Evolutionary conservation across 148 eudicot species (phyloP).

Genomic region (Camellia granthamiana): DNA sequence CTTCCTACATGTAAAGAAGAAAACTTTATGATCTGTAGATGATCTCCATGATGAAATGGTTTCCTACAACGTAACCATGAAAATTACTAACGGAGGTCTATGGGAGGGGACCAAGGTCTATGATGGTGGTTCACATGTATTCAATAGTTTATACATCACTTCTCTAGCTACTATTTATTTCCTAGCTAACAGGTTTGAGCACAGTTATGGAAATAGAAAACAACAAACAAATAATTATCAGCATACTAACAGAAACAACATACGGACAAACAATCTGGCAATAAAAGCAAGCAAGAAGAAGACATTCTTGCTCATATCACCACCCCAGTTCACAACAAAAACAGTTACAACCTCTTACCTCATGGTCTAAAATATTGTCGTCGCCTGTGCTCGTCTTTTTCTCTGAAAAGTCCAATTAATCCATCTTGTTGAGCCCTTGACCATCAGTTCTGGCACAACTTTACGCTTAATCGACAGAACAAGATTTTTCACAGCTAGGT

Average conservation of each 20-base stretch:
- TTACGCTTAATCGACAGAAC: not conserved
- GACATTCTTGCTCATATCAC: constrained; percentile 8
- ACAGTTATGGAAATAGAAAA: not conserved
- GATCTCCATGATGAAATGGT: not conserved
- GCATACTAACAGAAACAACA: constrained; percentile 10
- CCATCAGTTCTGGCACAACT: not conserved
- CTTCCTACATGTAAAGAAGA: not conserved
- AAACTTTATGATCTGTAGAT: not conserved
- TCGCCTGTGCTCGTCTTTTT: not conserved
- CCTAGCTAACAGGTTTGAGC: not conserved
- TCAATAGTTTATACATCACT: not conserved
- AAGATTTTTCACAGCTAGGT: not conserved
- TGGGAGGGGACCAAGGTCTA: not conserved
- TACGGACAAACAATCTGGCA: constrained; percentile 17
- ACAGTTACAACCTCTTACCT: not conserved
- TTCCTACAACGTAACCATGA: not conserved
- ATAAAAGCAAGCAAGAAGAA: constrained; percentile 21
- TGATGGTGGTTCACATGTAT: not conserved
- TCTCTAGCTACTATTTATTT: not conserved
- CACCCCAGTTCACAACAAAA: constrained; percentile 12
- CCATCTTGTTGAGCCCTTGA: not conserved
- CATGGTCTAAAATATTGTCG: not conserved
- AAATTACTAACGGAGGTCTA: not conserved
- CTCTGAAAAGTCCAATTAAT: constrained; percentile 1
- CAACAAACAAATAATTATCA: constrained; percentile 4